phyloP scores from a whole-genome alignment of 2,329 filamentous ascomycete species.

The Apiospora hydei region DNA sequence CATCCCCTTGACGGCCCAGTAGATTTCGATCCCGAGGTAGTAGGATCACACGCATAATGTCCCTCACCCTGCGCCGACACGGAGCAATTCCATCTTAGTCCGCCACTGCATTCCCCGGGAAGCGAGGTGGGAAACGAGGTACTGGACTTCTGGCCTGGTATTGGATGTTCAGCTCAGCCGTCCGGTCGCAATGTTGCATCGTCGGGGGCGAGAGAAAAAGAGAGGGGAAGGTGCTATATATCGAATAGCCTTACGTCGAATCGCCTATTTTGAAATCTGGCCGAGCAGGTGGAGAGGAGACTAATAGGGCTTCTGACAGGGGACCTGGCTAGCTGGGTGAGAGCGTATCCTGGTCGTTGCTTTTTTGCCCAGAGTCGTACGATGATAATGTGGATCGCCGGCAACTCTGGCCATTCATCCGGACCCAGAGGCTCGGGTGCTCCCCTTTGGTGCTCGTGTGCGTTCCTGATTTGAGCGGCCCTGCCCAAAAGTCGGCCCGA shows the following conservation, averaged over 20 bases:
- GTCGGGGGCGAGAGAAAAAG: no score
- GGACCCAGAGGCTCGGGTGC: constrained; percentile 13
- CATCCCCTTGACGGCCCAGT: background rate
- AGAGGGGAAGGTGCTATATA: background rate
- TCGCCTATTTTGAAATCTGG: background rate
- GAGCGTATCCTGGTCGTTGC: background rate
- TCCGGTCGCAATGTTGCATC: background rate
- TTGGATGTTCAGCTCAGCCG: background rate
- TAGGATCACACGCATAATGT: background rate
- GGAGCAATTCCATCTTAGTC: background rate
- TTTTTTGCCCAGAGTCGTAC: background rate
- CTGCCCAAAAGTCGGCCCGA: background rate
- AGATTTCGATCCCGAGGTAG: background rate
- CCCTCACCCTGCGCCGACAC: background rate
- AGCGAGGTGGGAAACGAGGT: background rate
- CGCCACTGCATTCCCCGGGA: background rate
- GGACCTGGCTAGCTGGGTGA: background rate
- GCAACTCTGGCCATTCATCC: background rate
- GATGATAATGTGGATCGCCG: background rate
- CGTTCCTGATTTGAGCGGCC: background rate
- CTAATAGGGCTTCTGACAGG: no score
- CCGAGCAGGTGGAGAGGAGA: background rate
- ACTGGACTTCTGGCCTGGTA: background rate
- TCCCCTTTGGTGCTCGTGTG: background rate
- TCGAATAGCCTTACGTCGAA: background rate